phyloP scores from a whole-genome alignment of 2,329 filamentous ascomycete genomes.

The Aureobasidium sp. region DNA sequence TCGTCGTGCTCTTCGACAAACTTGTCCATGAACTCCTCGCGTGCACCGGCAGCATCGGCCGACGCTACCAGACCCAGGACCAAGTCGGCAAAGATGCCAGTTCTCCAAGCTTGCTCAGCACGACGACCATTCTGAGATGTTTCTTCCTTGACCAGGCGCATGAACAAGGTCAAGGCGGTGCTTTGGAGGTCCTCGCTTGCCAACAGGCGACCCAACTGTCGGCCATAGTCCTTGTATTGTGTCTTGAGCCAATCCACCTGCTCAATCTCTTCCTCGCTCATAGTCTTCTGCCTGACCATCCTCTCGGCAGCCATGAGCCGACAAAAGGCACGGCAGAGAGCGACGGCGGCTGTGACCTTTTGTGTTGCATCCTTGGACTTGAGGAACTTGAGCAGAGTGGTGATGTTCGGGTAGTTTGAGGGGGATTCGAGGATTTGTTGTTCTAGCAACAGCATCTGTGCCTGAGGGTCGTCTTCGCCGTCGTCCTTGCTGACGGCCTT shows the following conservation, averaged over 20 bases:
- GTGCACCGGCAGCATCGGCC: slow-evolving; percentile 51
- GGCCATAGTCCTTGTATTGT: slow-evolving; percentile 60
- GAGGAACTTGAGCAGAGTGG: slow-evolving; percentile 56
- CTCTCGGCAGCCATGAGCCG: slow-evolving; percentile 68
- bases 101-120: slow-evolving; percentile 62
- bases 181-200: slow-evolving; percentile 53
- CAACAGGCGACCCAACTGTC: slow-evolving; percentile 55
- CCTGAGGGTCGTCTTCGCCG: slow-evolving; percentile 46
- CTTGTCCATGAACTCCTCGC: slow-evolving; percentile 67
- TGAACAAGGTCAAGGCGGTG: slow-evolving; percentile 68
- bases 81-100: slow-evolving; percentile 53
- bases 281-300: slow-evolving; percentile 57
- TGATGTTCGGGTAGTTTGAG: slow-evolving; percentile 89
- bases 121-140: slow-evolving; percentile 45
- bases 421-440: slow-evolving; percentile 75
- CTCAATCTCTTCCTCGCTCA: slow-evolving; percentile 65
- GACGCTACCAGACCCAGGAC: slow-evolving; percentile 56
- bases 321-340: slow-evolving; percentile 80
- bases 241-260: slow-evolving; percentile 74
- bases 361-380: slow-evolving; percentile 48
- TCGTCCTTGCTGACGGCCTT: slow-evolving; percentile 19
- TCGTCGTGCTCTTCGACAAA: slow-evolving; percentile 78
- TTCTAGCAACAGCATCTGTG: slow-evolving; percentile 68
- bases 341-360: slow-evolving; percentile 60
- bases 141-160: slow-evolving; percentile 80